Evolutionary conservation across 495 filamentous ascomycete genomes (phyloP).

Genomic region (Sabuloglossum arenarium): DNA sequence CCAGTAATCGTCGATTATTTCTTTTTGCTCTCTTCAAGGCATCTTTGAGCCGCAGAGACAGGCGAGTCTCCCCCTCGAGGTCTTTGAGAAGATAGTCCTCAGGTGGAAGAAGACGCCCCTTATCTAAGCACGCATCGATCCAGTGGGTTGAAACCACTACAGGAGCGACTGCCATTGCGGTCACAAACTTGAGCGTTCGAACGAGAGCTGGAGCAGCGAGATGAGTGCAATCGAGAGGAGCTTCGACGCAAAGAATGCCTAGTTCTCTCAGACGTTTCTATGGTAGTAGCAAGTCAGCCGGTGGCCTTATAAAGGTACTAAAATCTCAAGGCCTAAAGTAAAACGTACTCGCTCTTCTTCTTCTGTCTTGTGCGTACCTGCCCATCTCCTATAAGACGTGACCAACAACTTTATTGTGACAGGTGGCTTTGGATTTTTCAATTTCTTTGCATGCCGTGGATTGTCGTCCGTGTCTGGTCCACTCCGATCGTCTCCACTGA

Average conservation of each 20-base stretch:
- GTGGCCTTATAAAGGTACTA: not conserved
- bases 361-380: slow-evolving; percentile 43
- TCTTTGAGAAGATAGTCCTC: slow-evolving; percentile 47
- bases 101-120: slow-evolving; percentile 36
- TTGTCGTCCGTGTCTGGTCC: slow-evolving; percentile 21
- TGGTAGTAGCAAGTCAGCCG: slow-evolving; percentile 11
- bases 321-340: not conserved
- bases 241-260: slow-evolving; percentile 59
- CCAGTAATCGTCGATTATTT: slow-evolving; percentile 56
- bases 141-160: slow-evolving; percentile 56
- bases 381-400: slow-evolving; percentile 65
- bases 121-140: slow-evolving; percentile 47
- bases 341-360: slow-evolving; percentile 54
- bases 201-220: slow-evolving; percentile 72
- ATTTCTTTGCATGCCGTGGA: slow-evolving; percentile 32
- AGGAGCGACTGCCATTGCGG: slow-evolving; percentile 58
- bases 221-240: slow-evolving; percentile 56
- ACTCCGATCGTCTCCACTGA: slow-evolving; percentile 27
- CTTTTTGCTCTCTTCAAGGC: slow-evolving; percentile 44
- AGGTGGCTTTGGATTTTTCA: slow-evolving; percentile 36
- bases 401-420: slow-evolving; percentile 52
- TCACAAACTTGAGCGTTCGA: slow-evolving; percentile 82
- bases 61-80: slow-evolving; percentile 42
- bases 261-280: slow-evolving; percentile 67
- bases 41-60: slow-evolving; percentile 42